Base-by-base conservation (phyloP, 495 filamentous ascomycete genomes). In the Penicillium macrosclerotiorum region DNA sequence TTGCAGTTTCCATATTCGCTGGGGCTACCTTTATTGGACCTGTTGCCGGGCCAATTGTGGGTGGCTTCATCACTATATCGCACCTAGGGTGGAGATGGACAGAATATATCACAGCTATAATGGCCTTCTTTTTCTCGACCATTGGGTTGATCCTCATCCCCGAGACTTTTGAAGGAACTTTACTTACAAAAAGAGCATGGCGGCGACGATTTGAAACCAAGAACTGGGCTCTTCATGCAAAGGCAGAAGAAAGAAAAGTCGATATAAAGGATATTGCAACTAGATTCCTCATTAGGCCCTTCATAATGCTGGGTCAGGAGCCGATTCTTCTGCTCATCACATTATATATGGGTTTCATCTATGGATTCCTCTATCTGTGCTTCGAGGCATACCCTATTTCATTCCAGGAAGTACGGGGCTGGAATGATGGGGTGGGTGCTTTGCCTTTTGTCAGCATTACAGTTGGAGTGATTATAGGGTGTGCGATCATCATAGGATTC, bases 81-180 rank as follows among this genome's bases (percentile, higher is more conserved):
- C 66, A 77, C 37, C 71, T 84, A 2, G 75, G 73, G 42, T 85
- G 83, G 83, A 67, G 79, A 26, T 86, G 83, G 81, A 81, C 79
- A 0, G 76, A 71, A 9, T 89, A 77, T 75, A 72, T 85, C 29
- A 81, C 77, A 4, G 50, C 78, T n/a, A 83, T 88, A 47, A 67
- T 80, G 30, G 68, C 66, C 0, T 61, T 65, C 12, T 55, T 72
- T 17, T 75, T 79, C 42, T 77, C 78, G 29, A 45, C 73, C 1
- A 30, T 78, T 14, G 65, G 72, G 14, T 64, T 74, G 11, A 55
- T 84, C 26, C 63, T 78, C 36, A 67, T 82, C 11, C 76, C 76
- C 1, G 85, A 89, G 61, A 85, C 84, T 1, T 83, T 80, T 43
- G 63, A 64, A 0, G 74, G 81, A 5, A 68, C 75, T 4, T 69